Evolutionary conservation across 768 basidiomycete genomes (phyloP).

Genomic region (Agrocybe praecox): DNA sequence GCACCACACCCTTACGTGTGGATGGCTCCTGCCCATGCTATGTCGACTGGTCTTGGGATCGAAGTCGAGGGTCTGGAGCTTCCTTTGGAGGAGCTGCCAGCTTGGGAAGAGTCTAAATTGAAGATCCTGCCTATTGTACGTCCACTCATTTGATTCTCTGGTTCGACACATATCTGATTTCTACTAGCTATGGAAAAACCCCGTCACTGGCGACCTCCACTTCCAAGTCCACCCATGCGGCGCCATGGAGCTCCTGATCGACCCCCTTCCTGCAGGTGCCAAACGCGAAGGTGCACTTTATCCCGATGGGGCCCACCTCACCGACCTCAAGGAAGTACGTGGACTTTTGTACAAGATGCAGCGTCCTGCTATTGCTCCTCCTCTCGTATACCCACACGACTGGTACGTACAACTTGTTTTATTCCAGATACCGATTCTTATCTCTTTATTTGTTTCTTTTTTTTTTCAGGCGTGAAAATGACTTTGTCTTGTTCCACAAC

Average conservation of each 20-base stretch:
- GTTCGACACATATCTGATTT: slow-evolving; percentile 3
- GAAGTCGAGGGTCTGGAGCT: slow-evolving; percentile 78
- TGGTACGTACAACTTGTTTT: slow-evolving; percentile 50
- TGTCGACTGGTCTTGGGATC: slow-evolving; percentile 82
- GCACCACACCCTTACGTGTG: slow-evolving; percentile 89
- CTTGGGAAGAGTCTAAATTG: slow-evolving; percentile 79
- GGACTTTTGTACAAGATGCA: slow-evolving; percentile 84
- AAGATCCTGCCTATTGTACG: slow-evolving; percentile 69
- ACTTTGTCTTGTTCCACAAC: slow-evolving; percentile 87
- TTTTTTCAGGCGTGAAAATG: slow-evolving; percentile 46
- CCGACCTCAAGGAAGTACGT: slow-evolving; percentile 71
- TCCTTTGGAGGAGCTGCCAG: slow-evolving; percentile 64
- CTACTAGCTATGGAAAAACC: slow-evolving; percentile 87
- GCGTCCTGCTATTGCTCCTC: slow-evolving; percentile 84
- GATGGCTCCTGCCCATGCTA: slow-evolving; percentile 79
- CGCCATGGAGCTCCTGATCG: slow-evolving; percentile 63
- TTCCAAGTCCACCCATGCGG: slow-evolving; percentile 92
- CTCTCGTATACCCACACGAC: slow-evolving; percentile 86
- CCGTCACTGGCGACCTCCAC: slow-evolving; percentile 78
- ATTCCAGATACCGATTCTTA: not conserved
- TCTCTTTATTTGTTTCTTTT: no score
- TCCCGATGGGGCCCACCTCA: slow-evolving; percentile 81
- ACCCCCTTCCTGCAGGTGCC: slow-evolving; percentile 68
- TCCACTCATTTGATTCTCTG: slow-evolving; percentile 10
- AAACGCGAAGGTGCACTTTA: slow-evolving; percentile 67